These are phyloP conservation scores for Bolboschoenus planiculmis DNA, from an alignment of 176 grass and related monocot species.

Conservation along the genomic window DNA sequence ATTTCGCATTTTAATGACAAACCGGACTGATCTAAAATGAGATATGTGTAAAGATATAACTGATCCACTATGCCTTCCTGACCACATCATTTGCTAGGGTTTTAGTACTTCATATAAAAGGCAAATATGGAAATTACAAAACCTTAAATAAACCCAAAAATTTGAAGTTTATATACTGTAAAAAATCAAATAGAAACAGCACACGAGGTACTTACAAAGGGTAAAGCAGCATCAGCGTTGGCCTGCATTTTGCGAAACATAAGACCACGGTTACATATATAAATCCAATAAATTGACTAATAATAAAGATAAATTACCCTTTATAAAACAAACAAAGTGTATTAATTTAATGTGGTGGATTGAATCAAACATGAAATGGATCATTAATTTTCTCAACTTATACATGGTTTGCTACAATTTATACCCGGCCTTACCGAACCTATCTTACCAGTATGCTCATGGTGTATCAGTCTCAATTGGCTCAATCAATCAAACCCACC, in stretches of 20 bases:
- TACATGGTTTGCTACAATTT: background rate
- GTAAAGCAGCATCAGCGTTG: slow-evolving; percentile 63
- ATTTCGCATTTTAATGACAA: background rate
- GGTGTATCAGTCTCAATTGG: background rate
- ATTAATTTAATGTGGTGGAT: too few relatives aligned
- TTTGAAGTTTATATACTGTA: background rate
- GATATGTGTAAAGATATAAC: background rate
- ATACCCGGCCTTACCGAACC: background rate
- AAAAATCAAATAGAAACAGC: background rate
- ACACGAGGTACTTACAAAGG: slow-evolving; percentile 44
- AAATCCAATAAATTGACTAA: background rate
- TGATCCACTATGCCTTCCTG: background rate
- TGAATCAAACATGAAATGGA: background rate
- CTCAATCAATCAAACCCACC: background rate
- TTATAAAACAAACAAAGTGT: too few relatives aligned
- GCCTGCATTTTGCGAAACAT: slow-evolving; percentile 32
- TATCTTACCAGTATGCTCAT: background rate
- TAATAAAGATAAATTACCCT: background rate
- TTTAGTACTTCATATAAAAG: background rate
- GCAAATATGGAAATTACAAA: background rate
- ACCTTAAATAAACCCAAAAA: background rate
- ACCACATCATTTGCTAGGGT: background rate
- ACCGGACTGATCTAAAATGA: background rate
- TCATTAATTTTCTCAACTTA: background rate
- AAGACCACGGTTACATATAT: background rate